phyloP scores from a whole-genome alignment of 345 rosid species.

The Sonneratia caseolaris region DNA sequence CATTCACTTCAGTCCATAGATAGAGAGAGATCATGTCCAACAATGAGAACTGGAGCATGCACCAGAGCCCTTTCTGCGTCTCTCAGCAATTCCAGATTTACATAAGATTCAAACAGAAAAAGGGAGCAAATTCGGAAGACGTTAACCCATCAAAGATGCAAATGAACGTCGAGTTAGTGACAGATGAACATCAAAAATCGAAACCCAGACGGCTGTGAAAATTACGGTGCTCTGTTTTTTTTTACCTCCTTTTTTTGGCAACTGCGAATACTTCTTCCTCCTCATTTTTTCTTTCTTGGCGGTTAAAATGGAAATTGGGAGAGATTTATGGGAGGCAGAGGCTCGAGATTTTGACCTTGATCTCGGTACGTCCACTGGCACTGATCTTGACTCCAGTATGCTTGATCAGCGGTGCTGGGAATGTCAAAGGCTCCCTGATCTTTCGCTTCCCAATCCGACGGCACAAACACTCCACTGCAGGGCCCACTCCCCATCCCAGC shows the following conservation, averaged over 20 bases:
- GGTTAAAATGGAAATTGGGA: background rate
- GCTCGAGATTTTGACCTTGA: background rate
- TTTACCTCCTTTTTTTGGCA: background rate
- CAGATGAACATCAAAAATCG: background rate
- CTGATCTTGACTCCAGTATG: constrained; percentile 7
- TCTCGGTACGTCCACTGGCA: constrained; percentile 6
- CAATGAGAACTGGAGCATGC: too few species aligned
- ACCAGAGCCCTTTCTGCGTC: too few species aligned
- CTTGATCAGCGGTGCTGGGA: background rate
- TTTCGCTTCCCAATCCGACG: constrained; percentile 6
- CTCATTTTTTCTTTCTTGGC: background rate
- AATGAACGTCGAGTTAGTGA: background rate
- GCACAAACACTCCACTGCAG: background rate
- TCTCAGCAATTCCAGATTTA: too few species aligned
- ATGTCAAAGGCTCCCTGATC: background rate
- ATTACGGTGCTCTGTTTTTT: background rate
- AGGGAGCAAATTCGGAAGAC: background rate
- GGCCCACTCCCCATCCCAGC: background rate
- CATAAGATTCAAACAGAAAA: too few species aligned
- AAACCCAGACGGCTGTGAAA: background rate
- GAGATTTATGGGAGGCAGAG: constrained; percentile 2
- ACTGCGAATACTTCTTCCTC: background rate
- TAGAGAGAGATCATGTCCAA: too few species aligned
- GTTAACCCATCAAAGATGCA: background rate
- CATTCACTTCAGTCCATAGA: too few species aligned